A percentile compares a stretch with the other conserved stretches of the same genome.
These are phyloP conservation scores for Macadamia integrifolia DNA, from an alignment of 164 flowering plant genomes.

Conservation along the genomic window DNA sequence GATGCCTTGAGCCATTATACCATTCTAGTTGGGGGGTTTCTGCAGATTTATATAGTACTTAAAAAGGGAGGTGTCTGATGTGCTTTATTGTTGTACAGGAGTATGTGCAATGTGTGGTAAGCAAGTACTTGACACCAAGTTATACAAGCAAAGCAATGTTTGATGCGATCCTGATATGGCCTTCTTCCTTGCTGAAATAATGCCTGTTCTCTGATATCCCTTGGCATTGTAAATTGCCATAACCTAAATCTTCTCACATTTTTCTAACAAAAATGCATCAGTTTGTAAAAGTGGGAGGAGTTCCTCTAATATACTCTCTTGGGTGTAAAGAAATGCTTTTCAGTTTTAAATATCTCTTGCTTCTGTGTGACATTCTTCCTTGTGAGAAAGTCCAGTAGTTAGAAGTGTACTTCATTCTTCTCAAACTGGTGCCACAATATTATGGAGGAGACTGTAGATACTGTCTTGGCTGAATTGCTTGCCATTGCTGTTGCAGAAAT, in stretches of 20 bases:
- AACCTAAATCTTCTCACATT: background rate
- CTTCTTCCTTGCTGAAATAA: background rate
- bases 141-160: slow-evolving; percentile 90
- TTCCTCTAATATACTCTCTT: too few relatives aligned
- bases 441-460: too few relatives aligned
- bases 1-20: background rate
- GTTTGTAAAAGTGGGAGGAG: too few relatives aligned
- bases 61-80: slow-evolving; percentile 3
- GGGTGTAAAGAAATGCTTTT: too few relatives aligned
- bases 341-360: too few relatives aligned
- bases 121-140: slow-evolving; percentile 88
- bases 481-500: too few relatives aligned
- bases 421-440: too few relatives aligned
- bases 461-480: too few relatives aligned
- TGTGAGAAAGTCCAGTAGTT: too few relatives aligned
- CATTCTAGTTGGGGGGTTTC: background rate
- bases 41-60: background rate
- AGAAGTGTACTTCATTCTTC: too few relatives aligned
- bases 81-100: slow-evolving; percentile 41
- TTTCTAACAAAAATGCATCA: too few relatives aligned
- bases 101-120: slow-evolving; percentile 99
- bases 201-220: background rate
- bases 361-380: too few relatives aligned
- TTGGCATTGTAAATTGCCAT: slow-evolving; percentile 9
- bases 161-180: slow-evolving; percentile 13